Evolutionary conservation across 2,329 filamentous ascomycete genomes (phyloP).

Genomic region (Elsinoe ampelina): DNA sequence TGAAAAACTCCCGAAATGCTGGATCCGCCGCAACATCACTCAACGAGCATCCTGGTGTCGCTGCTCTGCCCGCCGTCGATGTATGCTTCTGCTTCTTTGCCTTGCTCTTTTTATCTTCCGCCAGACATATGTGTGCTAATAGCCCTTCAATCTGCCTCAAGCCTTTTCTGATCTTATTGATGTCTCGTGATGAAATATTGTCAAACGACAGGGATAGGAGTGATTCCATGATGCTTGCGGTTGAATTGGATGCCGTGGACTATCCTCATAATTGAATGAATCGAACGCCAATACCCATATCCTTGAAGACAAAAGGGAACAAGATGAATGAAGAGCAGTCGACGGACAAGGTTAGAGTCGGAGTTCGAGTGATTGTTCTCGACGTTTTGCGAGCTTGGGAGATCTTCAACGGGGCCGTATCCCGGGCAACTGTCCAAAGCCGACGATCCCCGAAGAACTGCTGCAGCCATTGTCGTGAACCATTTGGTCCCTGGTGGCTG

Average conservation of each 20-base stretch:
- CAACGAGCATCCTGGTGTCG: constrained; percentile 39
- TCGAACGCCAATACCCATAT: constrained; percentile 11
- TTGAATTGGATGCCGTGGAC: constrained; percentile 11
- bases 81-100: constrained; percentile 31
- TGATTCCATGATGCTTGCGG: constrained; percentile 60
- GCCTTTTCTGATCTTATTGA: constrained; percentile 83
- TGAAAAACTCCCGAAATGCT: constrained; percentile 92
- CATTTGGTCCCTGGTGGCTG: not conserved
- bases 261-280: constrained; percentile 10
- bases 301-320: constrained; percentile 3
- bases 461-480: not conserved
- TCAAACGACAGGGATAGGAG: constrained; percentile 89
- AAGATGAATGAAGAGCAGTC: not conserved
- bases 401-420: not conserved
- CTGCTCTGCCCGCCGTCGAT: constrained; percentile 4
- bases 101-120: constrained; percentile 26
- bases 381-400: constrained; percentile 9
- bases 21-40: constrained; percentile 67
- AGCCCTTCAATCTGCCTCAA: constrained; percentile 89
- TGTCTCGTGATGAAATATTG: constrained; percentile 88
- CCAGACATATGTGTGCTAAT: constrained; percentile 87
- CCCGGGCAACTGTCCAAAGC: not conserved
- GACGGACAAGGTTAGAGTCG: constrained; percentile 6
- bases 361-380: constrained; percentile 7
- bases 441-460: constrained; percentile 5